Evolutionary conservation across 768 basidiomycete genomes (phyloP).

Genomic region (Dendrothele bispora): DNA sequence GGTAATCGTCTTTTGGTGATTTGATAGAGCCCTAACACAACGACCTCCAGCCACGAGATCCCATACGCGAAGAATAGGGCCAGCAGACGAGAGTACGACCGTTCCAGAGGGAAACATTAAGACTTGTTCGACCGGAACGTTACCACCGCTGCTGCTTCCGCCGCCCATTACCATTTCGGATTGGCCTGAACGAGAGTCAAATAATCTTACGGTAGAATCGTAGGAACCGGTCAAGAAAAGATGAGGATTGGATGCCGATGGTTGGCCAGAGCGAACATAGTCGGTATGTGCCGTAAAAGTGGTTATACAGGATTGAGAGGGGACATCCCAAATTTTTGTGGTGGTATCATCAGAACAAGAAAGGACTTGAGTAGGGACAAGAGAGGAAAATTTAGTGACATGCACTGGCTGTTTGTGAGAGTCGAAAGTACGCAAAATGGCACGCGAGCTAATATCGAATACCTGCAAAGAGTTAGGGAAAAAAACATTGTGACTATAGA

Average conservation of each 20-base stretch:
- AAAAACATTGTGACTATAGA: not conserved
- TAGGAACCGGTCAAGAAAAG: conserved; percentile 93
- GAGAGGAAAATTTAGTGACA: conserved; percentile 86
- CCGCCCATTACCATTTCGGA: conserved; percentile 83
- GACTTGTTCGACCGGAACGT: conserved; percentile 86
- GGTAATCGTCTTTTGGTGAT: conserved; percentile 98
- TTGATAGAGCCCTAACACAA: conserved; percentile 88
- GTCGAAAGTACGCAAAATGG: conserved; percentile 89
- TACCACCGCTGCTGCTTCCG: conserved; percentile 28
- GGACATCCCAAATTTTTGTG: conserved; percentile 92
- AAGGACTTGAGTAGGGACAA: conserved; percentile 79
- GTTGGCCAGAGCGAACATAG: conserved; percentile 92
- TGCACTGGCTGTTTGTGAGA: conserved; percentile 97
- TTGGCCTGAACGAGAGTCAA: conserved; percentile 80
- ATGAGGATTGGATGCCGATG: conserved; percentile 80
- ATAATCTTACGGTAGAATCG: conserved; percentile 86
- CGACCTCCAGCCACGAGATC: conserved; percentile 90
- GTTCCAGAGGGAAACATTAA: conserved; percentile 91
- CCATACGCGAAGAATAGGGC: conserved; percentile 93
- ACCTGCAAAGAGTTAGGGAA: conserved; percentile 44
- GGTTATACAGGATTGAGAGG: conserved; percentile 75
- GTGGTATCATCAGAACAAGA: conserved; percentile 98
- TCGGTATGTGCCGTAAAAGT: conserved; percentile 90
- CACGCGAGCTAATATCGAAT: conserved; percentile 92
- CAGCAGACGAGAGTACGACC: conserved; percentile 81